Evolutionary conservation across 805 yeast species (phyloP), one percentile per base, ranked within the genome.

Genomic region (Zygosaccharomyces bailii): DNA sequence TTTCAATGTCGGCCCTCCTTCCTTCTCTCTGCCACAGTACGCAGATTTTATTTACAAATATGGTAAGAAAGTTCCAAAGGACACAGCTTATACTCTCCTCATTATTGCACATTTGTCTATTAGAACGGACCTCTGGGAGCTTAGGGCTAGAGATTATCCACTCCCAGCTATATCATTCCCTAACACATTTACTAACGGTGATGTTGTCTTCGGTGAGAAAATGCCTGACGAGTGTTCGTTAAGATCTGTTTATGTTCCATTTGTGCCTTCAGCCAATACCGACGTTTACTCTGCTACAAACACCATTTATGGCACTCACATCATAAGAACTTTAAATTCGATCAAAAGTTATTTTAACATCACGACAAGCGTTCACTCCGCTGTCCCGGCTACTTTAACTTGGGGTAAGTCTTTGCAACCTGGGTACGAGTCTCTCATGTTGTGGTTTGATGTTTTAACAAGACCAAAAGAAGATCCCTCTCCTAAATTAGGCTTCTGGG

Each of bases 391-490:
- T 13, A 65, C 72, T 35, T 65, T 82, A 3, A 73, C 81, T 11
- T 82, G 86, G 86, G 76, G 85, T 39, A 77, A 80, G 45, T 71
- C 86, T 0, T 67, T 79, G 36, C 83, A 73, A 50, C 79, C 86
- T 0, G 83, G 81, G 2, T 65, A 80, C 27, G 74, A 73, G 56
- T 73, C 82, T 19, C 75, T 80, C 1, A 78, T 82, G 80, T 61
- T 78, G 34, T 78, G 82, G 63, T 77, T 82, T 57, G 88, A 82
- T 60, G 78, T 73, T 41, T 71, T 82, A 42, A 80, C 86, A 0
- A 82, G 82, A 54, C 86, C 89, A 1, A 85, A 85, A 2, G 60
- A 81, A 19, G 89, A 82, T 56, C 78, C 79, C 1, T 79, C 86
- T 2, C 66, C 72, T 6, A 79, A 78, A 49, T 55, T 82, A 5